Base-by-base conservation (phyloP, 805 yeast genomes). In the Clavispora phyllophila region DNA sequence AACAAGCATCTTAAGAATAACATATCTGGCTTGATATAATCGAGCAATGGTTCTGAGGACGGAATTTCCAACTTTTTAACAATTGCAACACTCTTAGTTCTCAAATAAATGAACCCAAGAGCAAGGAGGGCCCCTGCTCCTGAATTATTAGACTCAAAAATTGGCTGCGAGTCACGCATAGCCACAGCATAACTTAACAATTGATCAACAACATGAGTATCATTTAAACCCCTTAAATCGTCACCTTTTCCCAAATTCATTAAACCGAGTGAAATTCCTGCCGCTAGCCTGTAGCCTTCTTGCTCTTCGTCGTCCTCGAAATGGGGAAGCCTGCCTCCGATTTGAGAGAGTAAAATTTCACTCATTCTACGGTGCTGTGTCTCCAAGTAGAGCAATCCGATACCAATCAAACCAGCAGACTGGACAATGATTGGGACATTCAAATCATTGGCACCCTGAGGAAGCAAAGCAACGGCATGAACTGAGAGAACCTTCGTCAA, bases 401-500 rank as follows among this genome's bases (percentile, higher is more conserved):
- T 79, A 0, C 98, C 96, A 38, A 93, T 68, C 23, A 91, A 60
- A 0, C 97, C 98, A 0, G 97, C 96, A 0, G 95, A 80, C 60
- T 93, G 98, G 7, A 91, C 95, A 9, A 81, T 73, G 1, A 80
- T 66, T 2, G 87, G 78, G 7, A 95, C 95, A 60, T 91, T 87
- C 54, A 93, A 71, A 59, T 89, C 95, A 36, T 84, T 84, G 0
- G 97, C 89, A 0, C 97, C 97, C 10, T 78, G 79, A 0, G 99
- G 99, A 22, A 95, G 68, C 26, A 93, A 65, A 0, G 97, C 96
- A 12, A 85, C 89, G 12, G 93, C 87, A 61, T 93, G 99, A 14
- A 93, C 96, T 5, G 96, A 84, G 33, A 93, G 66, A 0, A 93
- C 96, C 56, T 89, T 91, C 0, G 96, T 88, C 37, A 93, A 67